A percentile compares a stretch with the other conserved stretches of the same genome.
Conservation (phyloP, 2,329 filamentous ascomycete species). For the Stagonosporopsis vannaccii region DNA sequence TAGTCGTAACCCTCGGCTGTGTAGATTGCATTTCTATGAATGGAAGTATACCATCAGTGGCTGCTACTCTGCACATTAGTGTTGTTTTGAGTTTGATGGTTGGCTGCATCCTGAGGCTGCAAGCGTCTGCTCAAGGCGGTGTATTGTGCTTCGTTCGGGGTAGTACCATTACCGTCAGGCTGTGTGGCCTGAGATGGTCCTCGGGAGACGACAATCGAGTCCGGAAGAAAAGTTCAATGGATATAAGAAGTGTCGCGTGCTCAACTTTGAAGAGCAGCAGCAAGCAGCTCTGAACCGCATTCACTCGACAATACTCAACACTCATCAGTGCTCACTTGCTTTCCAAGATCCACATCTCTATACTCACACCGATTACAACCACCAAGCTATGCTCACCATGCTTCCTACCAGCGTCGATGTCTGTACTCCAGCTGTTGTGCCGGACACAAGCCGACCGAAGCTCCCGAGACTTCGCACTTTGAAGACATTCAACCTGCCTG, state of each 20-base stretch:
- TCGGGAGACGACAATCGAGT: slow-evolving; percentile 2
- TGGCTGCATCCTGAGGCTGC: slow-evolving; percentile 20
- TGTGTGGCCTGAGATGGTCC: slow-evolving; percentile 13
- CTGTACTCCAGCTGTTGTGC: slow-evolving; percentile 2
- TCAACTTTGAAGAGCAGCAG: slow-evolving; percentile 13
- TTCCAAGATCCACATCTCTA: neutral
- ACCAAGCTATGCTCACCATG: slow-evolving; percentile 24
- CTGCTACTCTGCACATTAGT: slow-evolving; percentile 7
- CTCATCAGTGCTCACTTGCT: neutral
- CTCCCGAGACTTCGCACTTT: slow-evolving; percentile 28
- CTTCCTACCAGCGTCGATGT: slow-evolving; percentile 12
- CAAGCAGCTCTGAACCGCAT: slow-evolving; percentile 4
- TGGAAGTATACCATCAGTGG: slow-evolving; percentile 5
- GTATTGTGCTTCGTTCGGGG: slow-evolving; percentile 1
- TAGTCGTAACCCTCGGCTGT: slow-evolving; percentile 33
- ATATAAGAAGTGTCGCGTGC: slow-evolving; percentile 29
- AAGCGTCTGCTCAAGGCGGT: slow-evolving; percentile 18
- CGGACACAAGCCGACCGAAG: slow-evolving; percentile 19
- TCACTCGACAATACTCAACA: slow-evolving; percentile 7
- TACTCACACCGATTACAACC: neutral
- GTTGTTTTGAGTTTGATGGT: slow-evolving; percentile 3
- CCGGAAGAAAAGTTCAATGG: neutral
- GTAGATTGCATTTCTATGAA: slow-evolving; percentile 10
- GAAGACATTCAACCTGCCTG: slow-evolving; percentile 33
- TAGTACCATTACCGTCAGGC: slow-evolving; percentile 13